Evolutionary conservation across 148 eudicot genomes (phyloP), one percentile per base, ranked within the genome.

Genomic region (Heliosperma pusillum): DNA sequence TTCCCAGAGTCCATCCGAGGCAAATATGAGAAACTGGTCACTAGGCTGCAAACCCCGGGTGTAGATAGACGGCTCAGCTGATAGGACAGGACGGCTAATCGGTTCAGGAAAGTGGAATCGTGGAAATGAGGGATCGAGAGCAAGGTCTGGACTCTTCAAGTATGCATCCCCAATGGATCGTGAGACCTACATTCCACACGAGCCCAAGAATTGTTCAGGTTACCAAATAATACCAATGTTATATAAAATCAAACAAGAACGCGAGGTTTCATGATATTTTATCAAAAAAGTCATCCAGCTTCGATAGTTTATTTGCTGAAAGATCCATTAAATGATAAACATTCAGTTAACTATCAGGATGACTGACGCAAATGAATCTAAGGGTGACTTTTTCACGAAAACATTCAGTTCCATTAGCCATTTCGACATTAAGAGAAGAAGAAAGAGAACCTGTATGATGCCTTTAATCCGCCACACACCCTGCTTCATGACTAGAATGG

Each of bases 1-100:
- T 45, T 89, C 92, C 92, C 92, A 89, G 25, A 89, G 88, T 17
- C 97, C 97, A 87, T 92, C 97, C 42, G 97, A 89, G 69, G 97
- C 97, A 86, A 92, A 87, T 62, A 92, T 89, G 9, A 92, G 13
- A 76, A 93, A 93, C 65, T 73, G 78, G 70, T 92, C 96, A 56
- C 71, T 70, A 25, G 90, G 86, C 61, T 70, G 80, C 33, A 90
- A 70, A 62, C 17, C 75, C 72, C 85, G 78, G 5, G 83, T 80
- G 67, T 44, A 79, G 19, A 92, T 71, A 44, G 92, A 81, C 27
- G 97, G 97, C 70, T 83, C 89, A 66, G 95, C 79, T 12, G 81
- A 76, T 66, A 92, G 79, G 61, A 84, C 86, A 10, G 97, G 91
- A 24, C 82, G 80, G 0, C 73, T 78, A 58, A 92, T 69, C 25